phyloP scores from a whole-genome alignment of 345 rosid genomes.

The Excoecaria agallocha region DNA sequence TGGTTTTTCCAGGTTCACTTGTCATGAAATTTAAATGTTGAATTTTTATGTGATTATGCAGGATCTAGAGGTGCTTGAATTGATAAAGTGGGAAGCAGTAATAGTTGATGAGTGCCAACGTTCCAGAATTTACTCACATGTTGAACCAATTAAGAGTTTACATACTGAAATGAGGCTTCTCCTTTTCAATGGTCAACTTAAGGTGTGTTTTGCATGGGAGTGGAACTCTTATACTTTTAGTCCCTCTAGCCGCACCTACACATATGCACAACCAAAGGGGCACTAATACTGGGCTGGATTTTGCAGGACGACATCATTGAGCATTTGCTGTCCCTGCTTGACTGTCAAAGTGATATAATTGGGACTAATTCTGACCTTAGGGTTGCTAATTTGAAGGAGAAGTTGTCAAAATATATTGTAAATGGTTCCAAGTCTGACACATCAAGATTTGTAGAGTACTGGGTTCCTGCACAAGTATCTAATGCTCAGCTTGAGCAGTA shows the following conservation, averaged over 20 bases:
- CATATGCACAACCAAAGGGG: background rate
- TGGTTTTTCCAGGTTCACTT: background rate
- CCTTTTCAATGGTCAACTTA: slow-evolving; percentile 41
- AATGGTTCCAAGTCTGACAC: slow-evolving; percentile 42
- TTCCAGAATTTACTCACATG: slow-evolving; percentile 20
- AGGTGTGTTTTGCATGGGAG: slow-evolving; percentile 33
- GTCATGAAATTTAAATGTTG: slow-evolving; percentile 4
- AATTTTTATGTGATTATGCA: slow-evolving; percentile 28
- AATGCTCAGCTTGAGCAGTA: slow-evolving; percentile 87
- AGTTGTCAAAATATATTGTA: slow-evolving; percentile 31
- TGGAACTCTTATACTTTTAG: background rate
- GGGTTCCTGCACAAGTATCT: slow-evolving; percentile 88
- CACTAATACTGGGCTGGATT: slow-evolving; percentile 20
- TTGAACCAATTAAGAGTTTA: slow-evolving; percentile 39
- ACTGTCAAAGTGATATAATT: slow-evolving; percentile 15
- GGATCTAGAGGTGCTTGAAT: slow-evolving; percentile 39
- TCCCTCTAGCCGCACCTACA: background rate
- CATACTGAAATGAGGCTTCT: slow-evolving; percentile 44
- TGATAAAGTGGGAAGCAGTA: slow-evolving; percentile 49
- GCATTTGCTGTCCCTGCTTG: slow-evolving; percentile 38
- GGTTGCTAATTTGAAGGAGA: slow-evolving; percentile 39
- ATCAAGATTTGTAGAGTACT: slow-evolving; percentile 69
- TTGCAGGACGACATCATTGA: slow-evolving; percentile 43
- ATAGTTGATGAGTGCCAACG: slow-evolving; percentile 52
- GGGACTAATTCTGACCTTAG: slow-evolving; percentile 26